Evolutionary conservation across 352 stramenopile genomes (phyloP).

Genomic region (Globisporangium cederbergense): DNA sequence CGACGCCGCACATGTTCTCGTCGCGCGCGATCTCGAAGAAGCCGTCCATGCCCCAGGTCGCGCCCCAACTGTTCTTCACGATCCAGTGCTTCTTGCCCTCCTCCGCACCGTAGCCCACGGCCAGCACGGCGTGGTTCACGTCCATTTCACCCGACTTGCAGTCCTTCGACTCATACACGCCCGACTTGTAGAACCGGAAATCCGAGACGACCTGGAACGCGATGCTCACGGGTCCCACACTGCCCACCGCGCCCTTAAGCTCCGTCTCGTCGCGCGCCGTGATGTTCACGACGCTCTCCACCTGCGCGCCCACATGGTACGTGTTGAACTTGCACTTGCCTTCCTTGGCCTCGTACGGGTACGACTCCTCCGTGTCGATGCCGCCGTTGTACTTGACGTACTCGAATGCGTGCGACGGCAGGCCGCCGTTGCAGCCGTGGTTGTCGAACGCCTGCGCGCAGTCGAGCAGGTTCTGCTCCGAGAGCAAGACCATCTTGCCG

Average conservation of each 20-base stretch:
- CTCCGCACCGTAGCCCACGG: constrained; percentile 95
- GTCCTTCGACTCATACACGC: constrained; percentile 84
- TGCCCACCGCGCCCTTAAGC: constrained; percentile 65
- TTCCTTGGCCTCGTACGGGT: constrained; percentile 73
- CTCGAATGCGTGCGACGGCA: constrained; percentile 97
- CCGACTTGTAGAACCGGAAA: constrained; percentile 88
- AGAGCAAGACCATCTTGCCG: constrained; percentile 90
- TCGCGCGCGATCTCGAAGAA: constrained; percentile 95
- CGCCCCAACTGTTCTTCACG: constrained; percentile 97
- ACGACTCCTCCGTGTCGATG: constrained; percentile 76
- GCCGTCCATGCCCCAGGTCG: constrained; percentile 91
- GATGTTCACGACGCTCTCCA: constrained; percentile 83
- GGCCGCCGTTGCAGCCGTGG: constrained; percentile 95
- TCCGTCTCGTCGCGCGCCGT: constrained; percentile 75
- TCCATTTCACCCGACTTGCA: constrained; percentile 79
- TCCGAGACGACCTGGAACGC: constrained; percentile 88
- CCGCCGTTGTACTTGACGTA: constrained; percentile 92
- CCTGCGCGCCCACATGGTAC: constrained; percentile 64
- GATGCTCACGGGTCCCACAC: constrained; percentile 69
- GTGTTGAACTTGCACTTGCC: constrained; percentile 81
- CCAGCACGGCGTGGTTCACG: constrained; percentile 93
- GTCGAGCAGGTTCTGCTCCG: constrained; percentile 97
- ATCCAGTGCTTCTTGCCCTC: constrained; percentile 92
- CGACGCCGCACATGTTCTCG: constrained; percentile 87
- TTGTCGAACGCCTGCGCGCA: constrained; percentile 93